Percentiles rank a stretch among this genome's conserved stretches.
These are phyloP conservation scores for Exidia glandulosa DNA, from an alignment of 768 basidiomycete genomes.

Conservation along the genomic window DNA sequence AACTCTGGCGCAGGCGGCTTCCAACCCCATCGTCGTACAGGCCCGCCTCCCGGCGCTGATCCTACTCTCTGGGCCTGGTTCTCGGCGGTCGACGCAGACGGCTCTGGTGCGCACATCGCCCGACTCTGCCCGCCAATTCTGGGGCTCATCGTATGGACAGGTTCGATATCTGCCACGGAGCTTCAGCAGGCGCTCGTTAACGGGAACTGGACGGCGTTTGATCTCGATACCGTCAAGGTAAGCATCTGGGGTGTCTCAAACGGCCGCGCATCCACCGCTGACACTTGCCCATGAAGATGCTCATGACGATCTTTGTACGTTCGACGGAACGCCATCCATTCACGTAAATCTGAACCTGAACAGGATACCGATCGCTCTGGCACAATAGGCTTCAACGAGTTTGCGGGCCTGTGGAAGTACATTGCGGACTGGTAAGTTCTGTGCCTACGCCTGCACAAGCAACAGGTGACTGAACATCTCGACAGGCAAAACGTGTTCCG, in stretches of 20 bases:
- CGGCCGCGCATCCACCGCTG: no score
- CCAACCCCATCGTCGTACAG: not conserved
- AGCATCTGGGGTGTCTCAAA: no score
- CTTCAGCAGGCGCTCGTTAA: slow-evolving; percentile 69
- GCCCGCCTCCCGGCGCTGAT: slow-evolving; percentile 51
- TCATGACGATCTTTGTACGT: slow-evolving; percentile 75
- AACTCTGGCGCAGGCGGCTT: not conserved
- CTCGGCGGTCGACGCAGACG: slow-evolving; percentile 43
- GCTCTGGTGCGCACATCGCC: slow-evolving; percentile 25
- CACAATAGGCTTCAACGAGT: slow-evolving; percentile 71
- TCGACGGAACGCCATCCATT: not conserved
- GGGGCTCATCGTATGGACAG: not conserved
- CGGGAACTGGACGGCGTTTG: slow-evolving; percentile 79
- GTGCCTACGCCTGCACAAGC: not conserved
- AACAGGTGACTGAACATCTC: not conserved
- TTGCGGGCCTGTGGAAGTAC: slow-evolving; percentile 75
- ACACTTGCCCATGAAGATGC: slow-evolving; percentile 49
- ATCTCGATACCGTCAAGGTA: slow-evolving; percentile 63
- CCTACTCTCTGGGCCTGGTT: slow-evolving; percentile 58
- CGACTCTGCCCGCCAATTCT: not conserved
- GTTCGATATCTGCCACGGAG: slow-evolving; percentile 32
- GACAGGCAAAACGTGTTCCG: slow-evolving; percentile 64
- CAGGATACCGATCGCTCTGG: slow-evolving; percentile 74
- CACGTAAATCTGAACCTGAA: not conserved
- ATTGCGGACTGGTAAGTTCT: slow-evolving; percentile 58